Percentiles rank a stretch among this genome's conserved stretches.
Conservation (phyloP, 108 stramenopile genomes). For the Mediolabrus comicus region DNA sequence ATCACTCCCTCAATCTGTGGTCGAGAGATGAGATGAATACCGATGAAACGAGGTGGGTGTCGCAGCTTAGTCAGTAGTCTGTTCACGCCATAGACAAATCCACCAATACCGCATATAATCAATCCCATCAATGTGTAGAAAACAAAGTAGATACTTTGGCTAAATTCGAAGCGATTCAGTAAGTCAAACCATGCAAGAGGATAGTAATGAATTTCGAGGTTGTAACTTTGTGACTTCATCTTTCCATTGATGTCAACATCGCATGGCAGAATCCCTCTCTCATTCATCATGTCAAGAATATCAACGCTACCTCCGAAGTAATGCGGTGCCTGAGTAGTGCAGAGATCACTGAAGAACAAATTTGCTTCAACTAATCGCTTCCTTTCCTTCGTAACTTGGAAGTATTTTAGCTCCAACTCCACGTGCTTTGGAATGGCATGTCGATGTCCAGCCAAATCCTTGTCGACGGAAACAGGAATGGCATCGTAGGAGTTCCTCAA, state of each 20-base stretch:
- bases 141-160: constrained; percentile 61
- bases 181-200: constrained; percentile 79
- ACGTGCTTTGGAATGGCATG: constrained; percentile 67
- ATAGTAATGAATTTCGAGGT: constrained; percentile 61
- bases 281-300: constrained; percentile 45
- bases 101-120: constrained; percentile 47
- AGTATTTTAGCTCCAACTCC: constrained; percentile 64
- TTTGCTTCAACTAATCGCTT: constrained; percentile 73
- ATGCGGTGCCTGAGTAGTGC: constrained; percentile 56
- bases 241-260: constrained; percentile 64
- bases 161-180: constrained; percentile 79
- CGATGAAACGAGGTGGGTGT: constrained; percentile 77
- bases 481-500: constrained; percentile 56
- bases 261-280: constrained; percentile 51
- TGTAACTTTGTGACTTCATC: constrained; percentile 58
- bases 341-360: constrained; percentile 58
- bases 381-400: constrained; percentile 51
- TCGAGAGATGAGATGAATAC: constrained; percentile 54
- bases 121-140: constrained; percentile 72
- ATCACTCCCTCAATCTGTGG: constrained; percentile 64
- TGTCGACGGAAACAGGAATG: constrained; percentile 64
- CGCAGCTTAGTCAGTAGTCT: constrained; percentile 76
- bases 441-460: constrained; percentile 44
- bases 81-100: constrained; percentile 67
- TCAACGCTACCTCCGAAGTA: constrained; percentile 55